Base-by-base conservation (phyloP, 1,284 basidiomycete genomes). In the Melanopsichium pennsylvanicum region DNA sequence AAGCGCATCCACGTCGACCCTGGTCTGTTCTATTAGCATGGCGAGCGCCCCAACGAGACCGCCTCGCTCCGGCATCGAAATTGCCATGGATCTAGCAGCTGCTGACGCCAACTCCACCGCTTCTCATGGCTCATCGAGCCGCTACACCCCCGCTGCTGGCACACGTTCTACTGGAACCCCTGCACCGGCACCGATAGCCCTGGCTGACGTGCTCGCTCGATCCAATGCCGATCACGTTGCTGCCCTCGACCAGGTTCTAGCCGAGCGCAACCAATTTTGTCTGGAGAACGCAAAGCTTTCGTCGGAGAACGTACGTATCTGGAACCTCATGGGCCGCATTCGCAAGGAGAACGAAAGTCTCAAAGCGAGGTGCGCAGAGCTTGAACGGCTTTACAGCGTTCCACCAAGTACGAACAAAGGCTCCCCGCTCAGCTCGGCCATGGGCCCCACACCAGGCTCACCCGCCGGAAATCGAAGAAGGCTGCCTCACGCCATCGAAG, bases 281-380 rank as follows among this genome's bases (percentile, higher is more conserved):
- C 35, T 70, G 22, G 75, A 78, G 40, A 70, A 70, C 15, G 59
- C 57, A 44, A 76, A 76, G 50, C 67, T 78, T 26, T 57, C 55
- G 10, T 68, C 56, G n/a, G 75, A 78, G 27, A 78, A 78, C 22
- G 60, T 74, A 2, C 56, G 74, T n/a, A 72, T 78, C 42, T 78
- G 75, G 75, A 76, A 71, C 18, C 55, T 78, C 25, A 70, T 78
- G 70, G 72, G 70, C 16, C 58, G 68, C 11, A 75, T 76, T 31
- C 52, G 73, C 36, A 72, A 72, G 36, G 74, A 76, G 51, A 78
- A 78, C 43, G 75, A 78, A 23, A 52, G 43, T 15, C 64, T 76
- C 50, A 78, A 72, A 37, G 70, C 62, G 3, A 56, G 50, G n/a
- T 38, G 48, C 16, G 47, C 41, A 35, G 59, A 62, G 38, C 49